Evolutionary conservation across 192 early-diverging fungal species (phyloP).

Genomic region (Podila clonocystis): DNA sequence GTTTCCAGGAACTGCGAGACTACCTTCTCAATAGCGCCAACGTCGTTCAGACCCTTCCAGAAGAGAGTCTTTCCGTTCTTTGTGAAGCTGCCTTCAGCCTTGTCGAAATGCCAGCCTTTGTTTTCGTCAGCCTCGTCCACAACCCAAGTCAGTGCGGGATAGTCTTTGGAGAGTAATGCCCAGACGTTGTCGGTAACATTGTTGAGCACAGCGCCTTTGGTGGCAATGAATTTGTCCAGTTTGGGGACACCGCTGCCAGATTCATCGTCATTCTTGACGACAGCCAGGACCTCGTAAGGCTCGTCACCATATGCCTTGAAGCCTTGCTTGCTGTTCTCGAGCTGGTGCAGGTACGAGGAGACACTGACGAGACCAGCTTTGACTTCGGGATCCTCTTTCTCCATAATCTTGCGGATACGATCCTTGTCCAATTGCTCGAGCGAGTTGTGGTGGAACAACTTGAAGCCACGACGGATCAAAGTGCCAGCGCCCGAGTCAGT

Average conservation of each 20-base stretch:
- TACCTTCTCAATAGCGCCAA: conserved; percentile 77
- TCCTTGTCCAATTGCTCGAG: conserved; percentile 81
- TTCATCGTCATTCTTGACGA: conserved; percentile 68
- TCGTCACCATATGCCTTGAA: conserved; percentile 92
- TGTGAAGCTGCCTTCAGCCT: conserved; percentile 89
- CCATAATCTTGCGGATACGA: conserved; percentile 81
- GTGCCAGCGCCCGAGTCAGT: conserved; percentile 98
- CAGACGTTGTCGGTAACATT: conserved; percentile 98
- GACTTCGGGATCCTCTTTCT: conserved; percentile 78
- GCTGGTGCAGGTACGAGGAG: conserved; percentile 76
- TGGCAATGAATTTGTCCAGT: conserved; percentile 92
- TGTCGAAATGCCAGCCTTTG: conserved; percentile 96
- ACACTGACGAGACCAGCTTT: conserved; percentile 72
- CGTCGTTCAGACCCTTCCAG: conserved; percentile 92
- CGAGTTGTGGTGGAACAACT: conserved; percentile 77
- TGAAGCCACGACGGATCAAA: conserved; percentile 95
- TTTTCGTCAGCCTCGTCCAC: conserved; percentile 79
- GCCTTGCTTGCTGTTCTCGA: conserved; percentile 65
- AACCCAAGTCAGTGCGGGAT: conserved; percentile 85
- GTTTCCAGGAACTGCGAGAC: conserved; percentile 64
- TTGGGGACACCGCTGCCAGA: conserved; percentile 63
- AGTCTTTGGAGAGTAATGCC: conserved; percentile 88
- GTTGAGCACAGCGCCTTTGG: conserved; percentile 88
- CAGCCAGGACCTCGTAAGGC: conserved; percentile 91
- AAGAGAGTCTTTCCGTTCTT: conserved; percentile 83